phyloP scores from a whole-genome alignment of 2,329 filamentous ascomycete genomes.

The Trichoderma oligosporum region DNA sequence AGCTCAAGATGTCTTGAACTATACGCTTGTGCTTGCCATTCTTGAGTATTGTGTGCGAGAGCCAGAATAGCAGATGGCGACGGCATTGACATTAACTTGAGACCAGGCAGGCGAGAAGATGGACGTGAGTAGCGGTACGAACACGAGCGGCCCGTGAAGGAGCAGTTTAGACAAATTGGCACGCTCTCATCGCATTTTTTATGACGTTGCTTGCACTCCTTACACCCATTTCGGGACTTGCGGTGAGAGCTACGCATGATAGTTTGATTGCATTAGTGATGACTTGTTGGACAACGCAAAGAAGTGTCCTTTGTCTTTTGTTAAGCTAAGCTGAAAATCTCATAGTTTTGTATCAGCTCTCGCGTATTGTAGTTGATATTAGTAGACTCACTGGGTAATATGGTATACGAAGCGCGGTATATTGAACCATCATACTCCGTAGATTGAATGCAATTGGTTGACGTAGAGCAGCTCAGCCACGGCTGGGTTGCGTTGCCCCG shows the following conservation, averaged over 20 bases:
- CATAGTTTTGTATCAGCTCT: background rate
- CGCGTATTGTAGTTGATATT: no score
- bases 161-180: slow-evolving; percentile 31
- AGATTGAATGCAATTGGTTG: no score
- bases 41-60: background rate
- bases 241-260: slow-evolving; percentile 22
- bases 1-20: slow-evolving; percentile 30
- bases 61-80: background rate
- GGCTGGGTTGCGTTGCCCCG: background rate
- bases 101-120: background rate
- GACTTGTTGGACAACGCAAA: background rate
- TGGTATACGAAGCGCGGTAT: no score
- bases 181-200: slow-evolving; percentile 33
- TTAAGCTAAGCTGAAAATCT: background rate
- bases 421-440: no score
- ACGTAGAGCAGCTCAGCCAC: slow-evolving; percentile 1
- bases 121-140: slow-evolving; percentile 23
- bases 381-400: no score
- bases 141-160: slow-evolving; percentile 26
- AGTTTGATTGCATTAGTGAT: background rate
- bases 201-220: slow-evolving; percentile 28
- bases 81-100: background rate
- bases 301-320: background rate
- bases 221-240: slow-evolving; percentile 30
- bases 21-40: slow-evolving; percentile 23